Evolutionary conservation across 2,329 filamentous ascomycete species (phyloP), one percentile per base, ranked within the genome.

Genomic region (Aureobasidium pullulans): DNA sequence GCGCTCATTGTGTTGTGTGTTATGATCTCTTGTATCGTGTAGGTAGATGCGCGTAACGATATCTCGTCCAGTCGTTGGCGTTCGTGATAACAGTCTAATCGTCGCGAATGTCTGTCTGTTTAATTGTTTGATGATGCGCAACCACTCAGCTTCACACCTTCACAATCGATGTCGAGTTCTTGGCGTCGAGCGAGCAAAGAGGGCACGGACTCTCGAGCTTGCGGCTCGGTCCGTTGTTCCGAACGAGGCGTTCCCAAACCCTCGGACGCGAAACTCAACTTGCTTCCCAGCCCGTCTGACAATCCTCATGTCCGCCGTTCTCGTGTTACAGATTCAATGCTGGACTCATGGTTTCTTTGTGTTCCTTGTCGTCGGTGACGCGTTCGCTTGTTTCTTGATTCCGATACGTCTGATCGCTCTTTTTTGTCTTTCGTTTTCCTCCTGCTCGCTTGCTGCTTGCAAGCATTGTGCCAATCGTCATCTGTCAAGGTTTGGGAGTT

Each of bases 291-390:
- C 19, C 19, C 23, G 31, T 49, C 32, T 49, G 46, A 49, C 31
- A 49, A 36, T 49, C 46, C 31, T 49, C 46, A 34, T 19, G 9
- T 15, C 3, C 23, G 34, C 36, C 16, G 13, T 40, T 52, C 36
- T 39, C 36, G 49, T 40, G 49, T 52, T 52, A 52, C 49, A 52
- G 49, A 52, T 52, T 39, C 28, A 42, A 31, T 31, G 16, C n/a
- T 32, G 32, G 31, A 16, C 31, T 36, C n/a, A 49, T 29, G 49
- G 16, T 52, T 7, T 9, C 15, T 37, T 9, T 6, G 15, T 37
- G 9, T 37, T 15, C 15, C 34, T 37, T 15, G 34, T 37, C 34
- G 34, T 15, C 34, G 40, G 36, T 52, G 49, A 52, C 49, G 49
- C 49, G 49, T 52, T 15, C 15, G 47, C 37, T 31, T 4, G n/a